Base-by-base conservation (phyloP, 31 red algal genomes). In the Bonnemaisonia californica region DNA sequence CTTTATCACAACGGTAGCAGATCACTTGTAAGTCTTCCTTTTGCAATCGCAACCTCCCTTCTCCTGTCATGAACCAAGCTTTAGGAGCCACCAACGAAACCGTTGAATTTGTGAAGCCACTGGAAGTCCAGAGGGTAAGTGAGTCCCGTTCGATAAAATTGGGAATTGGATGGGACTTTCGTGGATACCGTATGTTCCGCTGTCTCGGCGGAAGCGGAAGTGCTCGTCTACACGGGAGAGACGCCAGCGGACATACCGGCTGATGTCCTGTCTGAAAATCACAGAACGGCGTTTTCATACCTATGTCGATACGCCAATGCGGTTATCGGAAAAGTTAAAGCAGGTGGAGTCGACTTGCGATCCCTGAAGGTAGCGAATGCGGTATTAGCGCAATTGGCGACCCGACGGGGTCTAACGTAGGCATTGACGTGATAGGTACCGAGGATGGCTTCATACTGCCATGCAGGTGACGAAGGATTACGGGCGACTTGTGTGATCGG, bases 401-500 rank as follows among this genome's bases (percentile, higher is more conserved):
- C 41, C 21, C 72, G 2, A 19, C 16, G 16, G 82, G 90, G 8
- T 57, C 82, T 21, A 82, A 93, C 59, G 90, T 93, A 24, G 66
- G 62, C n/a, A 76, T 98, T 51, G 95, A 98, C 41, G 91, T 94
- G 22, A 82, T 89, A 7, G 95, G 95, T 7, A 45, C 57, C 62
- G 77, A 59, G 12, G 77, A 54, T 28, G 95, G 88, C 1, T 66
- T 98, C 8, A 98, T 18, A 75, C 80, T 16, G 91, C 91, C 29
- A 83, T 98, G 33, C 33, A 71, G 22, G 33, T 74, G 38, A 89
- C 84, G 22, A 26, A 73, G 0, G 79, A 91, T 47, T 30, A 84
- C 77, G 95, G 95, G 1, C 80, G 89, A n/a, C 82, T 98, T 13
- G 87, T n/a, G n/a, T 98, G 22, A 58, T 98, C 36, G 95, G 83